phyloP scores from a whole-genome alignment of 2,329 filamentous ascomycete species.

The Chrysosporium queenslandicum region DNA sequence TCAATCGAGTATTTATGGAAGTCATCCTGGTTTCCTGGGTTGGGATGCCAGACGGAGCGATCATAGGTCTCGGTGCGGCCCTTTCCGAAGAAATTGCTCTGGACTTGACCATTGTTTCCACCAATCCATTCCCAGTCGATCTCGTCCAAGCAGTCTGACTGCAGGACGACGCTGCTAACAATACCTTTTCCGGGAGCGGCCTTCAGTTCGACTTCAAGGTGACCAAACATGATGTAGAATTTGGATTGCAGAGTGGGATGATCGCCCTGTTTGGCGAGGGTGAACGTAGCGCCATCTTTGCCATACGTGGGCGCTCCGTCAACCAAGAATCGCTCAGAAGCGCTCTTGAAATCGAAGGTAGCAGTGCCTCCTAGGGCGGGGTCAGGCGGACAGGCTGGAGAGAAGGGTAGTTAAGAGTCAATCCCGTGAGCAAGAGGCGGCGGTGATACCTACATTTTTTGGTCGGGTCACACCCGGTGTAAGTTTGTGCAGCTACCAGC shows the following conservation, averaged over 20 bases:
- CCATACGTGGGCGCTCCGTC: slow-evolving; percentile 61
- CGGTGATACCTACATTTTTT: slow-evolving; percentile 27
- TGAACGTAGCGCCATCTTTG: slow-evolving; percentile 68
- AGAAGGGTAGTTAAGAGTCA: not conserved
- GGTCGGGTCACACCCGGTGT: slow-evolving; percentile 36
- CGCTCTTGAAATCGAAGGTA: slow-evolving; percentile 69
- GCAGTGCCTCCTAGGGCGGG: slow-evolving; percentile 75
- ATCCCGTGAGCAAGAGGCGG: not conserved
- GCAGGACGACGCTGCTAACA: slow-evolving; percentile 81
- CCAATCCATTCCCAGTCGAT: slow-evolving; percentile 98
- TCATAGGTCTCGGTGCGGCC: slow-evolving; percentile 77
- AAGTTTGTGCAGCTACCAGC: slow-evolving; percentile 35
- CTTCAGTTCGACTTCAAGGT: slow-evolving; percentile 75
- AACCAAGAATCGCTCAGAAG: slow-evolving; percentile 66
- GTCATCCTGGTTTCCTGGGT: slow-evolving; percentile 56
- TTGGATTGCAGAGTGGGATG: slow-evolving; percentile 76
- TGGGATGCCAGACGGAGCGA: slow-evolving; percentile 68
- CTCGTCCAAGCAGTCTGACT: slow-evolving; percentile 87
- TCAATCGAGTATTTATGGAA: slow-evolving; percentile 86
- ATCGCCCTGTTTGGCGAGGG: slow-evolving; percentile 66
- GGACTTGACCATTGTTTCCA: slow-evolving; percentile 63
- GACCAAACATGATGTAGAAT: slow-evolving; percentile 99
- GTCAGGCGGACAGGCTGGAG: slow-evolving; percentile 60
- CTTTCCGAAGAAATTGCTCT: slow-evolving; percentile 96
- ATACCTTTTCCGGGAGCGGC: slow-evolving; percentile 82